Conservation (phyloP, 2,329 filamentous ascomycete genomes). For the Pseudogymnoascus sp. region DNA sequence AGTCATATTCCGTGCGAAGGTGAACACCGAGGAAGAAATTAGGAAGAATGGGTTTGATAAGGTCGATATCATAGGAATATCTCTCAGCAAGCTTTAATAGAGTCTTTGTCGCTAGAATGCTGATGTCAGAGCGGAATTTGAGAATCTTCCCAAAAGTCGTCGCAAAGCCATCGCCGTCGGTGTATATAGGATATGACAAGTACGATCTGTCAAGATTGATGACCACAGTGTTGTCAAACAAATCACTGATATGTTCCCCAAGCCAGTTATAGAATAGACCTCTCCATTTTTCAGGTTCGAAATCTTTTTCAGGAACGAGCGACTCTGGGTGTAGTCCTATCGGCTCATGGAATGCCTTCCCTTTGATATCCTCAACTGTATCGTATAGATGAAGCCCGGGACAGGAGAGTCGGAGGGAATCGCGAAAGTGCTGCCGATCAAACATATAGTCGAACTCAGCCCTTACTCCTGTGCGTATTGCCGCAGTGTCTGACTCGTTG, state of each 20-base stretch:
- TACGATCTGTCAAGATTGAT: conserved; percentile 9
- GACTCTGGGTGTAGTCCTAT: conserved; percentile 22
- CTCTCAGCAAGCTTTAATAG: neutral
- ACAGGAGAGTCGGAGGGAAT: conserved; percentile 22
- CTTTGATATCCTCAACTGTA: conserved; percentile 18
- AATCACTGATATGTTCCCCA: conserved; percentile 9
- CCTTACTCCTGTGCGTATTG: conserved; percentile 16
- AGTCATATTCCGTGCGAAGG: conserved; percentile 23
- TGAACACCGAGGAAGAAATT: conserved; percentile 20
- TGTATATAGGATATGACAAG: conserved; percentile 10
- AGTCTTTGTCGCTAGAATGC: neutral
- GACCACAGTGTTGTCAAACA: conserved; percentile 14
- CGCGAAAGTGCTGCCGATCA: conserved; percentile 21
- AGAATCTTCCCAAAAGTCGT: conserved; percentile 10
- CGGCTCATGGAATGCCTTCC: conserved; percentile 11
- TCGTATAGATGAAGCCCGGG: conserved; percentile 21
- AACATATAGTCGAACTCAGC: conserved; percentile 24
- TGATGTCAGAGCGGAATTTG: neutral
- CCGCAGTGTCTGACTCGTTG: conserved; percentile 17
- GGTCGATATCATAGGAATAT: conserved; percentile 11
- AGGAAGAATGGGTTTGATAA: conserved; percentile 11
- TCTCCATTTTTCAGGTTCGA: conserved; percentile 22
- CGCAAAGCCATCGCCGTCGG: conserved; percentile 11
- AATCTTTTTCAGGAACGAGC: conserved; percentile 18
- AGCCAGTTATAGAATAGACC: conserved; percentile 22